A percentile compares a stretch with the other conserved stretches of the same genome.
phyloP scores from a whole-genome alignment of 1,139 yeast species.

The Blastobotrys apis region DNA sequence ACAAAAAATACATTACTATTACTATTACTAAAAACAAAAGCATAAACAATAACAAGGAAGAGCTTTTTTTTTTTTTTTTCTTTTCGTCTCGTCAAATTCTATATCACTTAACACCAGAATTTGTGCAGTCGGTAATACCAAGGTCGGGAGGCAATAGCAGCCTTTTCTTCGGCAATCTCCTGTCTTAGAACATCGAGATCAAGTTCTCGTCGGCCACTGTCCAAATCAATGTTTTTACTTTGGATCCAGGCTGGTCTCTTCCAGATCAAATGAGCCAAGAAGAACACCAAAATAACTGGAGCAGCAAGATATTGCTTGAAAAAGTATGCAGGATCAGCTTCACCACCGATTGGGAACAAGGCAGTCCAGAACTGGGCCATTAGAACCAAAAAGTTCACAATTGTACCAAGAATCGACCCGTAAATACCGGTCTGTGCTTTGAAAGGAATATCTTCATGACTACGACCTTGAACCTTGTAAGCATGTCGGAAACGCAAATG shows the following conservation, averaged over 20 bases:
- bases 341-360: conserved; percentile 57
- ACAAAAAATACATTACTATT: no score
- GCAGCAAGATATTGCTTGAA: conserved; percentile 54
- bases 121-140: conserved; percentile 39
- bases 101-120: conserved; percentile 48
- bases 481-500: conserved; percentile 80
- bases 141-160: conserved; percentile 34
- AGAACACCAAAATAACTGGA: conserved; percentile 48
- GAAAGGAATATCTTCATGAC: conserved; percentile 62
- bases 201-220: conserved; percentile 51
- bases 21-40: no score
- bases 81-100: no score
- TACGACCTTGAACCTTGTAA: conserved; percentile 59
- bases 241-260: conserved; percentile 43
- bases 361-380: conserved; percentile 83
- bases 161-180: conserved; percentile 49
- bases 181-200: conserved; percentile 50
- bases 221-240: conserved; percentile 50
- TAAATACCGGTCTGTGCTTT: conserved; percentile 61
- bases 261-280: conserved; percentile 49
- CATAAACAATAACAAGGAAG: no score
- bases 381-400: conserved; percentile 46
- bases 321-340: conserved; percentile 43
- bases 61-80: no score
- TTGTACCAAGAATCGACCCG: conserved; percentile 38